Percentiles rank a stretch among this genome's conserved stretches.
phyloP scores from a whole-genome alignment of 768 basidiomycete species.

The Termitomyces sp. region DNA sequence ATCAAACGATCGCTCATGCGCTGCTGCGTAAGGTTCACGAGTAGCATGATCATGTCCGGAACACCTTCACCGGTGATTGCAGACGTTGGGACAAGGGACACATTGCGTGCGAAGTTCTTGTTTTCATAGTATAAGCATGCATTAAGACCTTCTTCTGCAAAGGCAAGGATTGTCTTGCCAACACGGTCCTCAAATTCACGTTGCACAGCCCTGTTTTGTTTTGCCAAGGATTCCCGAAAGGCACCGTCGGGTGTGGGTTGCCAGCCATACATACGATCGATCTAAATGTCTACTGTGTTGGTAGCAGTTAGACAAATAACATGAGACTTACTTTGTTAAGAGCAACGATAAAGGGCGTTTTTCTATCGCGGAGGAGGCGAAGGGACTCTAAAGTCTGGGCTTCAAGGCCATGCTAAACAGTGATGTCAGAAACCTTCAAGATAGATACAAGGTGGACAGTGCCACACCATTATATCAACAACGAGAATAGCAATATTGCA shows the following conservation, averaged over 20 bases:
- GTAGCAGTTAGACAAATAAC: background rate
- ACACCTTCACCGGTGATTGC: constrained; percentile 98
- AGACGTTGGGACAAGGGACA: constrained; percentile 96
- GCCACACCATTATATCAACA: constrained; percentile 89
- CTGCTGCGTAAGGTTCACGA: constrained; percentile 95
- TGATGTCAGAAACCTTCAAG: constrained; percentile 1
- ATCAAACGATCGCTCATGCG: constrained; percentile 96
- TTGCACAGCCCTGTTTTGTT: constrained; percentile 73
- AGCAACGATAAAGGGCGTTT: constrained; percentile 98
- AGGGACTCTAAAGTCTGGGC: constrained; percentile 98
- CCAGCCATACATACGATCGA: constrained; percentile 98
- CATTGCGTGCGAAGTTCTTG: constrained; percentile 89
- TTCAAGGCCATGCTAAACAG: constrained; percentile 86
- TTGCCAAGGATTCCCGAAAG: constrained; percentile 85
- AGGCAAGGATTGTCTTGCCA: constrained; percentile 80
- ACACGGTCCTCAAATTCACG: constrained; percentile 92
- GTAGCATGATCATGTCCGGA: constrained; percentile 98
- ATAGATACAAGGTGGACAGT: background rate
- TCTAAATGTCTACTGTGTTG: constrained; percentile 40
- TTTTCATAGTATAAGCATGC: constrained; percentile 96
- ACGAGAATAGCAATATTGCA: constrained; percentile 99
- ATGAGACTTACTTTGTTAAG: constrained; percentile 76
- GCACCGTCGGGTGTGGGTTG: constrained; percentile 70
- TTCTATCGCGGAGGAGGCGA: constrained; percentile 82
- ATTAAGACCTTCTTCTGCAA: constrained; percentile 98